Conservation (phyloP, 306 rosid species). For the Prunus fruticosa region DNA sequence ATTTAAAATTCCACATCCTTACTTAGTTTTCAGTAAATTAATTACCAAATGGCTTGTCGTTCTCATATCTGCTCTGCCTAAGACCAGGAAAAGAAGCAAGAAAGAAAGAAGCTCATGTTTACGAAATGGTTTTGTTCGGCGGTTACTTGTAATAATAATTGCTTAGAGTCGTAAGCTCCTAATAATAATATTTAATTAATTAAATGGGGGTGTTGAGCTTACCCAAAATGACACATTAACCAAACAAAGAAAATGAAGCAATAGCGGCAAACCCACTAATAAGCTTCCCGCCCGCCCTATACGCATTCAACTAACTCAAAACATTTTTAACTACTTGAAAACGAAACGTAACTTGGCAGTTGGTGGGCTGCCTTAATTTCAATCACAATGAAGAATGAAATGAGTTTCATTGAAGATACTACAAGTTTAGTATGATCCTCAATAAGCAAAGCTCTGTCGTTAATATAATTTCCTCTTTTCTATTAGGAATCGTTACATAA, state of each 20-base stretch:
- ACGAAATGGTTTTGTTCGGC: neutral
- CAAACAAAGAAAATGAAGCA: slow-evolving; percentile 15
- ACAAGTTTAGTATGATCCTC: neutral
- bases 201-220: slow-evolving; percentile 31
- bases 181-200: neutral
- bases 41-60: neutral
- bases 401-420: neutral
- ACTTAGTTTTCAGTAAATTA: neutral
- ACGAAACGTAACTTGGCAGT: slow-evolving; percentile 49
- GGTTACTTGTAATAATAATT: slow-evolving; percentile 28
- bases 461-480: no score
- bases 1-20: neutral
- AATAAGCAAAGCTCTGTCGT: no score
- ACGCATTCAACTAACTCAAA: neutral
- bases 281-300: neutral
- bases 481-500: no score
- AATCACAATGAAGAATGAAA: neutral
- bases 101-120: neutral
- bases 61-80: neutral
- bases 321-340: slow-evolving; percentile 19
- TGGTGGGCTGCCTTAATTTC: slow-evolving; percentile 36
- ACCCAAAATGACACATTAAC: slow-evolving; percentile 59
- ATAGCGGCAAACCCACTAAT: slow-evolving; percentile 13
- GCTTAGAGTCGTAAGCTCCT: slow-evolving; percentile 19
- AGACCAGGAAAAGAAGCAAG: neutral